These are phyloP conservation scores for Helicosporidium sp. DNA, from an alignment of 139 green algal genomes.

Conservation along the genomic window DNA sequence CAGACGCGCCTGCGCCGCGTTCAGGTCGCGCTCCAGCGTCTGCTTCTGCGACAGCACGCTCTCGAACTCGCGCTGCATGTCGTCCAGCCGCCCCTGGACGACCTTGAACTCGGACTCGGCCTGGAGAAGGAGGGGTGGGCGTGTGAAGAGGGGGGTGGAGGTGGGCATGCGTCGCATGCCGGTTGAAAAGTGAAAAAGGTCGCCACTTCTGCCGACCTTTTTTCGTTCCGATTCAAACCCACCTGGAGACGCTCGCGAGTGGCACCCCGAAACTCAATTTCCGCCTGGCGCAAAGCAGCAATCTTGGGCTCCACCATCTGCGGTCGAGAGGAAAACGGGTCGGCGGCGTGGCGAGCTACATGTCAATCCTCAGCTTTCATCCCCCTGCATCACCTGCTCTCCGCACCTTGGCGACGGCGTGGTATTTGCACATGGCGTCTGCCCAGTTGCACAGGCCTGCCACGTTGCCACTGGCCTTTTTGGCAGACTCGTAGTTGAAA, in stretches of 20 bases:
- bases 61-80: constrained; percentile 83
- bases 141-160: background rate
- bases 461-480: constrained; percentile 64
- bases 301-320: constrained; percentile 90
- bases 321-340: background rate
- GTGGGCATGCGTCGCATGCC: background rate
- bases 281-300: constrained; percentile 47
- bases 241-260: constrained; percentile 39
- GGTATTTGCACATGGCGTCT: constrained; percentile 82
- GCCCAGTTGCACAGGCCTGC: constrained; percentile 86
- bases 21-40: constrained; percentile 71
- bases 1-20: constrained; percentile 69
- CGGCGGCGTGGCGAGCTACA: constrained; percentile 3
- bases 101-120: constrained; percentile 70
- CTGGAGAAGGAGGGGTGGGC: background rate
- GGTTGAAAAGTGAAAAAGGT: background rate
- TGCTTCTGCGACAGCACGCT: constrained; percentile 77
- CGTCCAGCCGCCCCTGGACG: constrained; percentile 75
- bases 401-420: constrained; percentile 51
- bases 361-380: background rate
- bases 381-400: background rate
- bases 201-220: background rate
- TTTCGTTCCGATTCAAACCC: background rate
- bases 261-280: constrained; percentile 64
- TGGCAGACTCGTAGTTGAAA: constrained; percentile 78